A percentile compares a stretch with the other conserved stretches of the same genome.
Conservation (phyloP, 768 basidiomycete species). For the Tricholoma terreum region DNA sequence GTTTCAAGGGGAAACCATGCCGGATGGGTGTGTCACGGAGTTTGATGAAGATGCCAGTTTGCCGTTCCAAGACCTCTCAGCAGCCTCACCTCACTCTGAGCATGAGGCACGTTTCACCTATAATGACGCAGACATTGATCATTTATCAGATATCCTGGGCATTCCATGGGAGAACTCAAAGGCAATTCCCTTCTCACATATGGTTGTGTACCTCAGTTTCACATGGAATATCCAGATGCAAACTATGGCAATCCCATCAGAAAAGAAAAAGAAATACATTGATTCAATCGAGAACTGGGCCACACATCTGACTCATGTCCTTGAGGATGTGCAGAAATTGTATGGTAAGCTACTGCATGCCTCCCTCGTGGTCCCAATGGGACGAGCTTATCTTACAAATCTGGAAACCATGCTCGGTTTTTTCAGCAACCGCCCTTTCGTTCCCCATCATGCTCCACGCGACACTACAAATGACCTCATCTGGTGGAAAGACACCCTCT, state of each 20-base stretch:
- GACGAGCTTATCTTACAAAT: conserved; percentile 33
- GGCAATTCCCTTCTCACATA: conserved; percentile 16
- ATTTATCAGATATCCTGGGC: conserved; percentile 20
- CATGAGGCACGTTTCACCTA: conserved; percentile 1
- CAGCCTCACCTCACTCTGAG: background rate
- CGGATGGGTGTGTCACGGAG: background rate
- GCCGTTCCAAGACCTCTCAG: background rate
- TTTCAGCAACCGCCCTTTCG: conserved; percentile 24
- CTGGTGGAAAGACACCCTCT: conserved; percentile 28
- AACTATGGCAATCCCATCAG: conserved; percentile 18
- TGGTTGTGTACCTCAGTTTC: conserved; percentile 27
- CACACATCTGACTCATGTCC: conserved; percentile 13
- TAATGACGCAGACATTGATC: conserved; percentile 27
- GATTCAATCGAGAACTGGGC: conserved; percentile 23
- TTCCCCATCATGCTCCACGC: conserved; percentile 16
- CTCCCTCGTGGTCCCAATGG: conserved; percentile 18
- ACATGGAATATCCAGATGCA: conserved; percentile 24
- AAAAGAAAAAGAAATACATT: conserved; percentile 29
- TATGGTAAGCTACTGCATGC: conserved; percentile 35
- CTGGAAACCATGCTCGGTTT: conserved; percentile 28
- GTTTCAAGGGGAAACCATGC: background rate
- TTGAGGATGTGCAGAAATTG: conserved; percentile 28
- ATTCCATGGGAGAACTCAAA: conserved; percentile 16
- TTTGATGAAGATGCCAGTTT: background rate
- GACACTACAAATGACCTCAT: conserved; percentile 13